Percentiles rank a stretch among this genome's conserved stretches.
Evolutionary conservation across 176 grass and related monocot genomes (phyloP).

Genomic region (Paspalum notatum): DNA sequence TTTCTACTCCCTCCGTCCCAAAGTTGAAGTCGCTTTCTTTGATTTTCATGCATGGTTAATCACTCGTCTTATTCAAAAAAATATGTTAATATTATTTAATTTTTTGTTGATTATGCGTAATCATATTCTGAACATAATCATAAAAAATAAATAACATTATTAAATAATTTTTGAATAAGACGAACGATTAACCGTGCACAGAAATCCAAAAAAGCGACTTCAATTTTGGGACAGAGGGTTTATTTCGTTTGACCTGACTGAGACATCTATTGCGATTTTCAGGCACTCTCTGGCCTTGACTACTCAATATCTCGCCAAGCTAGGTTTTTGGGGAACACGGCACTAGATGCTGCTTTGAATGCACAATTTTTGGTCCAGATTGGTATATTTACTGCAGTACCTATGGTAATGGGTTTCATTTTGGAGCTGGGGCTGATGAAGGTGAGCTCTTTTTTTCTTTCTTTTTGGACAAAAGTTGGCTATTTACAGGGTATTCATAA

Average conservation of each 20-base stretch:
- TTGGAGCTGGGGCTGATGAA: constrained; percentile 80
- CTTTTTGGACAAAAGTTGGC: not conserved
- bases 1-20: too few species aligned
- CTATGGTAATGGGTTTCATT: constrained; percentile 97
- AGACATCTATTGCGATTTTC: constrained; percentile 34
- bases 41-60: too few species aligned
- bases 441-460: constrained; percentile 41
- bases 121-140: too few species aligned
- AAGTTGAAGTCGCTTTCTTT: too few species aligned
- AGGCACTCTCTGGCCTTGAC: constrained; percentile 98
- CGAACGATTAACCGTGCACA: too few species aligned
- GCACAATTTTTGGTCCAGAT: constrained; percentile 98
- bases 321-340: constrained; percentile 72
- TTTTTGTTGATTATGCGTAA: too few species aligned
- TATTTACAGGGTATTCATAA: constrained; percentile 10
- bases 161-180: too few species aligned
- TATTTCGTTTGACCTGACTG: not conserved
- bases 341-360: constrained; percentile 94
- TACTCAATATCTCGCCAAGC: constrained; percentile 66
- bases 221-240: too few species aligned
- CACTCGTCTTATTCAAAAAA: too few species aligned
- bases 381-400: constrained; percentile 95
- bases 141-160: too few species aligned
- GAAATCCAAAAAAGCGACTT: too few species aligned
- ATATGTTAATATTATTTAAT: too few species aligned